phyloP scores from a whole-genome alignment of 2,329 filamentous ascomycete species.

The Colletotrichum sansevieriae region DNA sequence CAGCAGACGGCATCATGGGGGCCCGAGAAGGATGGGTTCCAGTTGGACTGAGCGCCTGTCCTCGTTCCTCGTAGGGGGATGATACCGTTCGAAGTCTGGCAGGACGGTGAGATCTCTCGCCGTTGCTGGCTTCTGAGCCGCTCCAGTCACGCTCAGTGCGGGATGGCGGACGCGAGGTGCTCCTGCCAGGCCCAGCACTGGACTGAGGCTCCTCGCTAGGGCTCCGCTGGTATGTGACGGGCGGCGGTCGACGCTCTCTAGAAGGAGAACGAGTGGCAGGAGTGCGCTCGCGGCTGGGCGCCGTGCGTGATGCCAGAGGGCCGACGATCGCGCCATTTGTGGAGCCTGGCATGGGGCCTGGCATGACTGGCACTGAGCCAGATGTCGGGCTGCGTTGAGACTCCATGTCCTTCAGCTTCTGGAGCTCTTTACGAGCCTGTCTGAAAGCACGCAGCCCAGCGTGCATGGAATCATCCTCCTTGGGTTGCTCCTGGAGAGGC shows the following conservation, averaged over 20 bases:
- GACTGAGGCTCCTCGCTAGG: constrained; percentile 57
- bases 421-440: constrained; percentile 69
- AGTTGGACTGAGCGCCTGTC: constrained; percentile 19
- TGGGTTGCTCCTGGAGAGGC: constrained; percentile 42
- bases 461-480: constrained; percentile 58
- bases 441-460: constrained; percentile 69
- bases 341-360: constrained; percentile 17
- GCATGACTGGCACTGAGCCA: constrained; percentile 43
- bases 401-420: constrained; percentile 58
- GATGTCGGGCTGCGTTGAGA: constrained; percentile 52
- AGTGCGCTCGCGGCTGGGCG: constrained; percentile 45
- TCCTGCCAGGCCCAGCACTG: constrained; percentile 48
- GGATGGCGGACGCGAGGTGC: constrained; percentile 46
- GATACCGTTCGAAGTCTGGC: constrained; percentile 47
- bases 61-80: constrained; percentile 43
- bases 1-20: constrained; percentile 58
- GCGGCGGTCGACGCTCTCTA: constrained; percentile 60
- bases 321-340: constrained; percentile 9
- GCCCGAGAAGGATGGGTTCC: constrained; percentile 45
- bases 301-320: constrained; percentile 42
- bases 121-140: constrained; percentile 67
- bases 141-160: constrained; percentile 64
- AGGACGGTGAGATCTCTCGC: constrained; percentile 54
- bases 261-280: constrained; percentile 54
- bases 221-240: constrained; percentile 59